Conservation (phyloP, 169 alveolate genomes). For the Eimeria tenella region DNA sequence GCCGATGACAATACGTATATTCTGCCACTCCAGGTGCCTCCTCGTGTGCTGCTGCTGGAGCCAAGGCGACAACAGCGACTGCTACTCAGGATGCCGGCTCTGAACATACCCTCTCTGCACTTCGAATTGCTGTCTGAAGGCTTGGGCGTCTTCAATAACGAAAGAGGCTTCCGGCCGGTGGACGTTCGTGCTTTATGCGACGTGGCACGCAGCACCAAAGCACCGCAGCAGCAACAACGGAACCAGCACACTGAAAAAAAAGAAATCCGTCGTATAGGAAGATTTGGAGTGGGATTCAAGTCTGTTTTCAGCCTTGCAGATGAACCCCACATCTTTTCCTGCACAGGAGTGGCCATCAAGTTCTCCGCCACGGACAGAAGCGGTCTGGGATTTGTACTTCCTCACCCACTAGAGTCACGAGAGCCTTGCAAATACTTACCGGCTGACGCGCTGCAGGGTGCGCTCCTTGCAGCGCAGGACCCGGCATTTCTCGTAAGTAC, state of each 20-base stretch:
- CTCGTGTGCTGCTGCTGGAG: constrained; percentile 20
- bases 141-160: constrained; percentile 81
- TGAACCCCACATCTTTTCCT: constrained; percentile 82
- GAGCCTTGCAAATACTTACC: constrained; percentile 38
- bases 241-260: neutral
- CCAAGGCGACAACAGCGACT: constrained; percentile 27
- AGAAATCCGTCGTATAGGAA: constrained; percentile 76
- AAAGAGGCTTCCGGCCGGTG: constrained; percentile 81
- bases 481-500: neutral
- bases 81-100: neutral
- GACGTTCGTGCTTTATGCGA: constrained; percentile 84
- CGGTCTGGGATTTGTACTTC: constrained; percentile 81
- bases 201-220: constrained; percentile 83
- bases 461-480: constrained; percentile 28
- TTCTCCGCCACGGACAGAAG: constrained; percentile 71
- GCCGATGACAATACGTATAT: constrained; percentile 83
- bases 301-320: constrained; percentile 84
- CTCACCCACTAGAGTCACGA: constrained; percentile 56
- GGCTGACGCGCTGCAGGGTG: constrained; percentile 15
- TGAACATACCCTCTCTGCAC: constrained; percentile 78
- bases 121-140: constrained; percentile 79
- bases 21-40: constrained; percentile 25
- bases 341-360: constrained; percentile 74
- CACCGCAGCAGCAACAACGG: constrained; percentile 8
- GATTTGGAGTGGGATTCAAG: constrained; percentile 86